Base-by-base conservation (phyloP, 345 rosid genomes). In the Hibiscus tridactylites region DNA sequence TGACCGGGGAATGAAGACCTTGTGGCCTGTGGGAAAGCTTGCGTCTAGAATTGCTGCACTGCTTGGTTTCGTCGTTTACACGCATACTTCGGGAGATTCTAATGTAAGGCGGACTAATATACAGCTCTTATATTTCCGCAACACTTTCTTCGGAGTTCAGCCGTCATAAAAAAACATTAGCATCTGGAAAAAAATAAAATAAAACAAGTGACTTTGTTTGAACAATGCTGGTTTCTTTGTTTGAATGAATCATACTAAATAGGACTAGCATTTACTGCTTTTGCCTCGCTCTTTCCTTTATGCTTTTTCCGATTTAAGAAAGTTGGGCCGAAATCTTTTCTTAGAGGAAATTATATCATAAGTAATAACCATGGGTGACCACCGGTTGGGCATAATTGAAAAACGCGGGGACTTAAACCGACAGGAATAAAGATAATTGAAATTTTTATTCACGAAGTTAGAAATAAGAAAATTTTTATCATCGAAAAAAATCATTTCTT, bases 11-110 rank as follows among this genome's bases (percentile, higher is more conserved):
- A 58, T 10, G 13, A 11, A 24, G 16, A 58, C 35, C 33, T 10
- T 53, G 12, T 5, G 28, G 33, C 35, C 1, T 26, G 11, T 63
- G 76, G n/a, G n/a, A 21, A 71, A 12, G 44, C 29, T 37, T 56
- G 57, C 72, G 66, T 21, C 47, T 60, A 21, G 17, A 52, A 33
- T 21, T 50, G 73, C 68, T 81, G 62, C 62, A 10, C 16, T 69
- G 76, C 69, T 13, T 56, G 15, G 21, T 54, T 31, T 54, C 58
- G 33, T 74, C 49, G 58, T 28, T n/a, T 5, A 31, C 68, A 44
- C 35, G 35, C 5, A 31, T 52, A 4, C 54, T 37, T 2, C n/a
- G n/a, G n/a, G n/a, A n/a, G n/a, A n/a, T n/a, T n/a, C n/a, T n/a
- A n/a, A n/a, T n/a, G n/a, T n/a, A n/a, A n/a, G n/a, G n/a, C n/a